Evolutionary conservation across 306 rosid species (phyloP), one percentile per base, ranked within the genome.

Genomic region (Gleditsia sinensis): DNA sequence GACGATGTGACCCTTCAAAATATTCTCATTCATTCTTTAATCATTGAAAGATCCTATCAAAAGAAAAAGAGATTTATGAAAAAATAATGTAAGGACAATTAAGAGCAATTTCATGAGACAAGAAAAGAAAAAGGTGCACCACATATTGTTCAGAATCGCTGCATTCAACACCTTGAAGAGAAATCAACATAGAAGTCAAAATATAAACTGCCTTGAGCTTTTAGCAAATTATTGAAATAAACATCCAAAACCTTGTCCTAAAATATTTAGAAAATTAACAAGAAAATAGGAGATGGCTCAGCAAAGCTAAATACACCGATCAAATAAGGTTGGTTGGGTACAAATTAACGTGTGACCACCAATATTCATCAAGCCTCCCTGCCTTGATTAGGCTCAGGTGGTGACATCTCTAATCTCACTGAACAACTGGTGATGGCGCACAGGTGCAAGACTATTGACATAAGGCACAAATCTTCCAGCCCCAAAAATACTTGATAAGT

Each of bases 361-460:
- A 28, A 1, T 28, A 28, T 28, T 28, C 32, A 28, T 28, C 30
- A 56, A 56, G 32, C 39, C 12, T 2, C 39, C 20, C 14, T 28
- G 64, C 23, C n/a, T 12, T 16, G 0, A 30, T n/a, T 25, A 60
- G 28, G 0, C 7, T 0, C 12, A 6, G n/a, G 67, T 27, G 0
- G 53, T 12, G 53, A 14, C 70, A 23, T 7, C 3, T 24, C 20
- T 7, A 7, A 69, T 50, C 74, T 50, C 33, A 0, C 30, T 43
- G 54, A 11, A 40, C 23, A 50, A 37, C 8, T 12, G 54, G 50
- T 49, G 58, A 60, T 34, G 72, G 17, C 53, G 54, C 69, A 81
- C 40, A 0, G 73, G 69, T 5, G 42, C 81, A 9, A 85, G 76
- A 67, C 74, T 82, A 63, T 85, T 85, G 6, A 85, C 79, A 59